A percentile compares a stretch with the other conserved stretches of the same genome.
Conservation (phyloP, 2,329 filamentous ascomycete genomes). For the Catunica adiposa region DNA sequence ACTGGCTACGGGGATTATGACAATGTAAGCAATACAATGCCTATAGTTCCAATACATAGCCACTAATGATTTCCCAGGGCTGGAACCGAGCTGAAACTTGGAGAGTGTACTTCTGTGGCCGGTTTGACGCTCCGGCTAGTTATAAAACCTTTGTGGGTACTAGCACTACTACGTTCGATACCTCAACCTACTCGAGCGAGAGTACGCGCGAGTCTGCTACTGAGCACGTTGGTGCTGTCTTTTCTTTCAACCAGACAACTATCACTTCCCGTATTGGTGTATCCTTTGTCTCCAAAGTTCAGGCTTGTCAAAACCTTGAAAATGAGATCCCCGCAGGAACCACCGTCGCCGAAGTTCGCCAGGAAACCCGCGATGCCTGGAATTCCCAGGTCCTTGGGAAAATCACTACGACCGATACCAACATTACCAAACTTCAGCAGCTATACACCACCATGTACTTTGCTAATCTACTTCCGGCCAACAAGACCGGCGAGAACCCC, state of each 20-base stretch:
- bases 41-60: not conserved
- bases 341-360: constrained; percentile 27
- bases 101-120: constrained; percentile 47
- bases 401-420: constrained; percentile 40
- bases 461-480: constrained; percentile 51
- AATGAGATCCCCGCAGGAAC: constrained; percentile 35
- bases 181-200: constrained; percentile 21
- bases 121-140: constrained; percentile 31
- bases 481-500: constrained; percentile 56
- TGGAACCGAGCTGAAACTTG: constrained; percentile 49
- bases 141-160: constrained; percentile 29
- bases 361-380: constrained; percentile 37
- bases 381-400: constrained; percentile 45
- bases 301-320: constrained; percentile 43
- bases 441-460: constrained; percentile 55
- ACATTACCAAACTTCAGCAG: constrained; percentile 38
- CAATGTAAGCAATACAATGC: constrained; percentile 27
- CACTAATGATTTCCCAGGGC: constrained; percentile 23
- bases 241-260: constrained; percentile 31
- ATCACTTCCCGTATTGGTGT: constrained; percentile 47
- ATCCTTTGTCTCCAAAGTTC: constrained; percentile 46
- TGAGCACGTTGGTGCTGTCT: constrained; percentile 30
- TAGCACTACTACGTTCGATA: constrained; percentile 21
- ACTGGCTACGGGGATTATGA: constrained; percentile 45
- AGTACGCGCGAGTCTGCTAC: constrained; percentile 20